phyloP scores from a whole-genome alignment of 179 eudicot species.

The Vitellaria paradoxa region DNA sequence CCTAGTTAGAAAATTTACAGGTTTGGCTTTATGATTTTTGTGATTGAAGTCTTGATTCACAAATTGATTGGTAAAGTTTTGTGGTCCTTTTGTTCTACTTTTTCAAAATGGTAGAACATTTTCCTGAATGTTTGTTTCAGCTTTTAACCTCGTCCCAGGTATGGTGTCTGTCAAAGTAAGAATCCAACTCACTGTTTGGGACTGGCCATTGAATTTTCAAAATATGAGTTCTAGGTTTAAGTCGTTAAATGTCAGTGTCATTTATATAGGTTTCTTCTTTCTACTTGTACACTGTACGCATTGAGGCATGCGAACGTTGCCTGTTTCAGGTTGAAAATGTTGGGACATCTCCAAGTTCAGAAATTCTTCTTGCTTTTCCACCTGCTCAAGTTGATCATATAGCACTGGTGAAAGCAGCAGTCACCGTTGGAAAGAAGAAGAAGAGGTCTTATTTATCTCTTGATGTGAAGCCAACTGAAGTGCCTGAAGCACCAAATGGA shows the following conservation, averaged over 20 bases:
- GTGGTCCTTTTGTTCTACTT: no score
- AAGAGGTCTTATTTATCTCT: constrained; percentile 65
- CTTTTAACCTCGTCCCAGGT: no score
- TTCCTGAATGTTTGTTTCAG: no score
- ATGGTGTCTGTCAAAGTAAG: no score
- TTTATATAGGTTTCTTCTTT: background rate
- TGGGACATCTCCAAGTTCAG: constrained; percentile 63
- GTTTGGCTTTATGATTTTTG: no score
- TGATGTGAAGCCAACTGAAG: constrained; percentile 69
- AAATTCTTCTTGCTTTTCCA: constrained; percentile 79
- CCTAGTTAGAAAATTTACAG: no score
- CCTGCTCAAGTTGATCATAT: constrained; percentile 64
- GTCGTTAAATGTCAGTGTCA: background rate
- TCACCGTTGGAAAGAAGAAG: constrained; percentile 66
- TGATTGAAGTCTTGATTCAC: no score
- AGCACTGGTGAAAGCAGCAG: constrained; percentile 66
- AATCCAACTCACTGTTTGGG: no score
- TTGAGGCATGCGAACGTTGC: background rate
- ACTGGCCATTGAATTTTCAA: background rate
- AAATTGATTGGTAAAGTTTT: no score
- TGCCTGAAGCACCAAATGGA: constrained; percentile 77
- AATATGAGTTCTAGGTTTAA: background rate
- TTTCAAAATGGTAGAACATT: no score
- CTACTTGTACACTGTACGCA: background rate
- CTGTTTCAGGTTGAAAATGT: constrained; percentile 25